Conservation (phyloP, 2,329 filamentous ascomycete species). For the Triangularia verruculosa region DNA sequence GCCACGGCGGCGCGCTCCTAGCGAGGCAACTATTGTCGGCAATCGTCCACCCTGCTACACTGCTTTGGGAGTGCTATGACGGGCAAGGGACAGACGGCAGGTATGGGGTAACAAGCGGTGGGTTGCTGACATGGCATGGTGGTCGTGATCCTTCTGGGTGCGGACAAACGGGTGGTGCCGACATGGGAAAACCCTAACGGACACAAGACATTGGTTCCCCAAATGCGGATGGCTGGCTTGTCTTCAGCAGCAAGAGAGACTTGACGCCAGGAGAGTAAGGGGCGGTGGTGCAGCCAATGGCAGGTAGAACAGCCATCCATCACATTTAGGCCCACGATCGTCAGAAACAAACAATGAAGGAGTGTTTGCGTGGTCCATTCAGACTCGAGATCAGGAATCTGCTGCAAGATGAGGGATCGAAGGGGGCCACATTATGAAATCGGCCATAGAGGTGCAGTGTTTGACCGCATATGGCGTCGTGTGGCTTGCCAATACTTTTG, state of each 20-base stretch:
- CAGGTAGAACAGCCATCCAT: background rate
- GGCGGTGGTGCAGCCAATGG: background rate
- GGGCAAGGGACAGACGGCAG: background rate
- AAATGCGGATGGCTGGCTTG: background rate
- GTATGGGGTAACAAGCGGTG: background rate
- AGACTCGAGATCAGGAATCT: slow-evolving; percentile 15
- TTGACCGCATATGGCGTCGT: slow-evolving; percentile 15
- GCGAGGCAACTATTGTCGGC: slow-evolving; percentile 8
- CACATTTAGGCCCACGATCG: background rate
- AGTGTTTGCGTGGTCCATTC: slow-evolving; percentile 14
- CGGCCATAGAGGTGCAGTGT: slow-evolving; percentile 3
- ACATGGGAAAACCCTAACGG: background rate
- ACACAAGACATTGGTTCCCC: background rate
- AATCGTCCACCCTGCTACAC: too few relatives aligned
- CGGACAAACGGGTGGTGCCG: background rate
- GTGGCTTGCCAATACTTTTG: slow-evolving; percentile 19
- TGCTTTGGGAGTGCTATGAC: background rate
- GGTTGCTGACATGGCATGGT: background rate
- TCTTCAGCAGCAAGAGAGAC: background rate
- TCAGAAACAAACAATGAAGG: slow-evolving; percentile 14
- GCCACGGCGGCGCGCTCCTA: background rate
- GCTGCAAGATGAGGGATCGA: slow-evolving; percentile 21
- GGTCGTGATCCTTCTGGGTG: too few relatives aligned
- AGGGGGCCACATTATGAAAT: slow-evolving; percentile 12
- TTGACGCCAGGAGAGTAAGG: background rate